Evolutionary conservation across 306 rosid species (phyloP).

Genomic region (Glycyrrhiza uralensis): DNA sequence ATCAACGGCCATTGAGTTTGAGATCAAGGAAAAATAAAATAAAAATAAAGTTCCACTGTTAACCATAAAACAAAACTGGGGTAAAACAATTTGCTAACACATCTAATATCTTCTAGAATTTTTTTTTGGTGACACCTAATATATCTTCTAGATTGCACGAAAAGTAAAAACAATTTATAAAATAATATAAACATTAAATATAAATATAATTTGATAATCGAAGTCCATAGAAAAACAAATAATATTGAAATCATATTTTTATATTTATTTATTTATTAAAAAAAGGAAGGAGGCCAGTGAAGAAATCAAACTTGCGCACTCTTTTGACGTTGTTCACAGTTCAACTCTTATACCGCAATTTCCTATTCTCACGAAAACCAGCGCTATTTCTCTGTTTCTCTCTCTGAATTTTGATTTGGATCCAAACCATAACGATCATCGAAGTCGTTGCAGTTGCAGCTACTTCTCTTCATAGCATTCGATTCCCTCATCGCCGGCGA

Average conservation of each 20-base stretch:
- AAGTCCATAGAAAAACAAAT: too few species aligned
- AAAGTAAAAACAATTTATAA: too few species aligned
- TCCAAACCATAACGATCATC: slow-evolving; percentile 23
- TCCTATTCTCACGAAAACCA: slow-evolving; percentile 31
- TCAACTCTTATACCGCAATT: neutral
- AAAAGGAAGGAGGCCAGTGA: neutral
- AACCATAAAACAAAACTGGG: neutral
- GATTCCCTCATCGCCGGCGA: neutral
- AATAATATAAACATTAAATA: neutral
- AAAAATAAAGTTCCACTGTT: neutral
- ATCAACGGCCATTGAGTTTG: neutral
- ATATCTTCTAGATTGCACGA: slow-evolving; percentile 11
- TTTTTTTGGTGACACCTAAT: too few species aligned
- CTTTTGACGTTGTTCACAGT: slow-evolving; percentile 20
- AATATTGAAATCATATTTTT: too few species aligned
- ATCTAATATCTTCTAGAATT: too few species aligned
- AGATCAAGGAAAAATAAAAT: neutral
- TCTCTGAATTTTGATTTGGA: slow-evolving; percentile 18
- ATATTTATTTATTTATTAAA: neutral
- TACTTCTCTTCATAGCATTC: neutral
- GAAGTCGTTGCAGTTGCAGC: slow-evolving; percentile 19
- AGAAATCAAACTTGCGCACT: slow-evolving; percentile 33
- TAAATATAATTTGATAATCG: neutral
- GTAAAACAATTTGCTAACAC: neutral
- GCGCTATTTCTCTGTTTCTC: neutral